Evolutionary conservation across 441 rosid species (phyloP), one percentile per base, ranked within the genome.

Genomic region (Syzygium syzygioides): DNA sequence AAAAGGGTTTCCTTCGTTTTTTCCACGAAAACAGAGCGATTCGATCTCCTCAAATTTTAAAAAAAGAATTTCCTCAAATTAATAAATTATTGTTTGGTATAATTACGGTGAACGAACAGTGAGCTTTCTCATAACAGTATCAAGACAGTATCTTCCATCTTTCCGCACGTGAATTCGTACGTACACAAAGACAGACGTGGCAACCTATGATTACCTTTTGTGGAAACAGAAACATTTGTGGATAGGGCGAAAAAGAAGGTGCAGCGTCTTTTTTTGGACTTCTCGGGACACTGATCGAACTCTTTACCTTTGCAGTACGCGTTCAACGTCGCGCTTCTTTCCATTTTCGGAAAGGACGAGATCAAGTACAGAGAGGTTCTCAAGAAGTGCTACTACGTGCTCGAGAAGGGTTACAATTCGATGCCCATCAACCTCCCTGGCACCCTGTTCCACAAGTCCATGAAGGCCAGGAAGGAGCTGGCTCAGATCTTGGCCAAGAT

Each of bases 401-500:
- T 98, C 7, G 99, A 98, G 89, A 94, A 96, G 86, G 99, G 99
- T 4, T 98, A 98, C 94, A 98, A 98, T 89, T 98, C 99, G 41
- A 95, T 98, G 99, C 99, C 99, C 32, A 91, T 97, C 32, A 97
- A 98, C 88, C 89, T 98, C 34, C 98, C 99, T 0, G 99, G 99
- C 53, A 97, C 99, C 9, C 97, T 97, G 9, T 97, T 97, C 93
- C 79, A 96, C 96, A 95, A 96, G 90, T 90, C 99, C 6, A 97
- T 98, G 98, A 95, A 94, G 91, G 97, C 99, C 66, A 96, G 99
- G 41, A 96, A 94, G 34, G 96, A 97, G 87, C 93, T 98, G 6
- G 95, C 96, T 23, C 95, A 92, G 84, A 97, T 98, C 91, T 87
- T 98, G 55, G 98, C 97, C 10, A 94, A 90, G 91, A 94, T 96